A percentile compares a stretch with the other conserved stretches of the same genome.
Evolutionary conservation across 495 filamentous ascomycete species (phyloP).

Genomic region (Haplographium delicatum): DNA sequence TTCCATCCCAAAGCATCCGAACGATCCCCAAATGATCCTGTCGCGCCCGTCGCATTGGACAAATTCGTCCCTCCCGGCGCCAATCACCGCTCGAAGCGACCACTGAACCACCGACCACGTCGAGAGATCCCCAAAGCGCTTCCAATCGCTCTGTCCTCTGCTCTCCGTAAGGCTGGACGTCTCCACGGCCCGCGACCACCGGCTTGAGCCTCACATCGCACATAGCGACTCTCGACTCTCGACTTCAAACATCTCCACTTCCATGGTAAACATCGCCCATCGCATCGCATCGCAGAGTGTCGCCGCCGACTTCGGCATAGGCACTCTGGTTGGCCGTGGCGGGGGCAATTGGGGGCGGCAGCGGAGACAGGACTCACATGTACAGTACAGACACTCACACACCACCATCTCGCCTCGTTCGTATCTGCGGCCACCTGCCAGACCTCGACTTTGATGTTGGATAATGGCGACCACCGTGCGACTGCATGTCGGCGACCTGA

Average conservation of each 20-base stretch:
- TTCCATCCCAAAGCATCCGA: too few relatives aligned
- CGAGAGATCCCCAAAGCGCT: not conserved
- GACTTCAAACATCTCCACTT: too few relatives aligned
- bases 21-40: too few relatives aligned
- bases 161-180: slow-evolving; percentile 26
- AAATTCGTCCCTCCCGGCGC: not conserved
- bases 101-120: not conserved
- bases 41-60: slow-evolving; percentile 16
- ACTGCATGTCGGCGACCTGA: not conserved
- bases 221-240: slow-evolving; percentile 4
- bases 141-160: slow-evolving; percentile 16
- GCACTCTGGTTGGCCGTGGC: slow-evolving; percentile 25
- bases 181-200: slow-evolving; percentile 20
- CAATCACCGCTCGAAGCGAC: slow-evolving; percentile 11
- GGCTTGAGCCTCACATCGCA: slow-evolving; percentile 21
- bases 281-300: slow-evolving; percentile 11
- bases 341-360: slow-evolving; percentile 18
- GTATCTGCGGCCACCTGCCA: slow-evolving; percentile 5
- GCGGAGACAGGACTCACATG: too few relatives aligned
- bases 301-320: slow-evolving; percentile 17
- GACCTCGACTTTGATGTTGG: slow-evolving; percentile 10
- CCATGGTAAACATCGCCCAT: too few relatives aligned
- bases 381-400: too few relatives aligned
- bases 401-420: too few relatives aligned
- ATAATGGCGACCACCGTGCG: not conserved